Evolutionary conservation across 495 filamentous ascomycete genomes (phyloP).

Genomic region (Hypoxylon lienhwacheense): DNA sequence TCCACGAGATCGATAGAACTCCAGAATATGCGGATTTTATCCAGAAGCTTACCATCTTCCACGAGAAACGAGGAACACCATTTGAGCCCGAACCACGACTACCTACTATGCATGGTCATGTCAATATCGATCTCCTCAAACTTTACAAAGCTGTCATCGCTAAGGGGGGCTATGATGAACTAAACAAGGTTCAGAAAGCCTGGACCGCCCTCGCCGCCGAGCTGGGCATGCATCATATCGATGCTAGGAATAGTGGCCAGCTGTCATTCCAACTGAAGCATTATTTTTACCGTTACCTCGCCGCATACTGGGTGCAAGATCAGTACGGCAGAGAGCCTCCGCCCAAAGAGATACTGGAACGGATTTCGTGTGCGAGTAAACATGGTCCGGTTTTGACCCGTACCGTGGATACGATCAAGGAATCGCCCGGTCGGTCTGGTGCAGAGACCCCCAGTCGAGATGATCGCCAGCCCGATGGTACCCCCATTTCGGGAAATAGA

Average conservation of each 20-base stretch:
- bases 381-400: slow-evolving; percentile 74
- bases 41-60: slow-evolving; percentile 62
- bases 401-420: slow-evolving; percentile 70
- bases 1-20: slow-evolving; percentile 51
- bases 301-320: slow-evolving; percentile 77
- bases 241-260: slow-evolving; percentile 65
- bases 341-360: slow-evolving; percentile 78
- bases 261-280: slow-evolving; percentile 77
- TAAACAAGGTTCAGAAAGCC: slow-evolving; percentile 75
- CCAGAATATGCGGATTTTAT: slow-evolving; percentile 73
- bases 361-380: slow-evolving; percentile 53
- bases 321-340: slow-evolving; percentile 73
- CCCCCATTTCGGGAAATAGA: slow-evolving; percentile 59
- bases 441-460: slow-evolving; percentile 66
- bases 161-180: slow-evolving; percentile 77
- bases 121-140: slow-evolving; percentile 68
- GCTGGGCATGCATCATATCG: slow-evolving; percentile 58
- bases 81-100: slow-evolving; percentile 75
- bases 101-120: slow-evolving; percentile 53
- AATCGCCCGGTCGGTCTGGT: slow-evolving; percentile 50
- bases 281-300: slow-evolving; percentile 79
- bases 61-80: slow-evolving; percentile 70
- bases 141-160: slow-evolving; percentile 70
- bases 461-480: slow-evolving; percentile 62
- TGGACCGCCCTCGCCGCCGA: slow-evolving; percentile 73